A percentile compares a stretch with the other conserved stretches of the same genome.
Conservation (phyloP, 1,139 yeast species). For the Geotrichum restrictum region DNA sequence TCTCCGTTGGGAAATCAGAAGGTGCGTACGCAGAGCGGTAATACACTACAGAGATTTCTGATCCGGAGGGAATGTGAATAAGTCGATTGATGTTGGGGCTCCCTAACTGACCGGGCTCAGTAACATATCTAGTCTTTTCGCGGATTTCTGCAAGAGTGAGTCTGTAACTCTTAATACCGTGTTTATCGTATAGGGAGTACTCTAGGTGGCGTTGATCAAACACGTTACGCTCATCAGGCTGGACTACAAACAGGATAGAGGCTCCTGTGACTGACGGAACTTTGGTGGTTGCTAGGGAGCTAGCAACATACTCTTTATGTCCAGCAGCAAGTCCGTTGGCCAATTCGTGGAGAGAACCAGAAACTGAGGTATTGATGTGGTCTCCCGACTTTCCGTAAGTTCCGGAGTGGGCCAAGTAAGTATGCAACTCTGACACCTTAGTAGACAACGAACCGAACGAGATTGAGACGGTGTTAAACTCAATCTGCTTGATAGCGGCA, state of each 20-base stretch:
- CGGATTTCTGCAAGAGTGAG: constrained; percentile 61
- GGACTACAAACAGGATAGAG: constrained; percentile 67
- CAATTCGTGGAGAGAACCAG: constrained; percentile 57
- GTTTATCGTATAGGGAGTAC: constrained; percentile 55
- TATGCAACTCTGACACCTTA: constrained; percentile 73
- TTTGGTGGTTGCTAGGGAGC: not conserved
- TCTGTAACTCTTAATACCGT: constrained; percentile 60
- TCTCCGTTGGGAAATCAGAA: constrained; percentile 55
- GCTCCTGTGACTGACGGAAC: not conserved
- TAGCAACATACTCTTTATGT: constrained; percentile 47
- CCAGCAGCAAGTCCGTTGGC: constrained; percentile 73
- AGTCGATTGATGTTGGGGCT: constrained; percentile 33
- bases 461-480: constrained; percentile 91
- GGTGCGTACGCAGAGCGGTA: constrained; percentile 89
- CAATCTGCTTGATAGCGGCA: constrained; percentile 74
- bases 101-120: constrained; percentile 18
- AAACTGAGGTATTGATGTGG: constrained; percentile 55
- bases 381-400: constrained; percentile 29
- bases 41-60: constrained; percentile 82
- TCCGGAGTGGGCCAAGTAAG: constrained; percentile 40
- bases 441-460: constrained; percentile 90
- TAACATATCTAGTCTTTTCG: constrained; percentile 39
- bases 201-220: constrained; percentile 88
- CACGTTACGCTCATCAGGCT: constrained; percentile 79
- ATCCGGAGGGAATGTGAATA: constrained; percentile 50